These are phyloP conservation scores for Petunia axillaris DNA, from an alignment of 257 asterid genomes.

Conservation along the genomic window DNA sequence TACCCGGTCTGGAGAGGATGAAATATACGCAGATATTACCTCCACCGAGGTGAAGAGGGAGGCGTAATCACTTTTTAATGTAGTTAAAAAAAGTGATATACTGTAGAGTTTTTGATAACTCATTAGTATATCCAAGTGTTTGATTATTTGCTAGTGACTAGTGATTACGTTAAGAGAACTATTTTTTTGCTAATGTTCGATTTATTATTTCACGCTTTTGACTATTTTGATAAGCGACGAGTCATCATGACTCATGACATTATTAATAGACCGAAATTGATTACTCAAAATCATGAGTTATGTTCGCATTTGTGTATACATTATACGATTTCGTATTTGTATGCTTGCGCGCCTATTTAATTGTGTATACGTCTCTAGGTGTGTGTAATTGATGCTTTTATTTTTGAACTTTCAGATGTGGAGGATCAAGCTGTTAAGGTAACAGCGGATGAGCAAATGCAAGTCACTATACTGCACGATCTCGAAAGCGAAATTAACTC, in stretches of 20 bases:
- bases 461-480: slow-evolving; percentile 55
- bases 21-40: too few species aligned
- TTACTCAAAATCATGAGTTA: neutral
- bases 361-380: neutral
- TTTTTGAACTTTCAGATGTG: slow-evolving; percentile 60
- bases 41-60: too few species aligned
- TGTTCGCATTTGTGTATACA: neutral
- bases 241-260: neutral
- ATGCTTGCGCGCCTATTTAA: neutral
- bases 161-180: too few species aligned
- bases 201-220: neutral
- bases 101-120: too few species aligned
- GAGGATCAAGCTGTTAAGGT: slow-evolving; percentile 87
- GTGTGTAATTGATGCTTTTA: slow-evolving; percentile 2
- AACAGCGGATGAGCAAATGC: slow-evolving; percentile 83
- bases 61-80: too few species aligned
- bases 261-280: neutral
- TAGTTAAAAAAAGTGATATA: too few species aligned
- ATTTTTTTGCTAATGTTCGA: neutral
- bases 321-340: neutral
- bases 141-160: too few species aligned
- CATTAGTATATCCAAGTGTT: too few species aligned
- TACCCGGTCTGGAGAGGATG: too few species aligned
- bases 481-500: slow-evolving; percentile 68
- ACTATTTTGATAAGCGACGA: neutral